These are phyloP conservation scores for Saccharomyces pastorianus DNA, from an alignment of 1,139 yeast genomes.

Conservation along the genomic window DNA sequence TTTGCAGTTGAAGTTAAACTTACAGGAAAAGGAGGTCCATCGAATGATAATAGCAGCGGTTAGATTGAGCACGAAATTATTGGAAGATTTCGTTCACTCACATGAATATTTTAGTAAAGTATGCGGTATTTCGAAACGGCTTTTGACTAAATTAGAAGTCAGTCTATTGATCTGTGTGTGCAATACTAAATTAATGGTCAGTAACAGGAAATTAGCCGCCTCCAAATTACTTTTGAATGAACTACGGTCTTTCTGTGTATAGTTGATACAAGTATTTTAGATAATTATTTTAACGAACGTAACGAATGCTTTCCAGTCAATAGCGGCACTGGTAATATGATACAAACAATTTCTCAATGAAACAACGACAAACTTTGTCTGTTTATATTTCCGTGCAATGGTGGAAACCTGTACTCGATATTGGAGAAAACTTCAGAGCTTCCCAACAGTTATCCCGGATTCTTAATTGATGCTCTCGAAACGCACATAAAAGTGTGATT, in stretches of 20 bases:
- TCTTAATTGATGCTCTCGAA: not conserved
- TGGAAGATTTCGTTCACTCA: constrained; percentile 46
- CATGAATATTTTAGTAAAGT: constrained; percentile 46
- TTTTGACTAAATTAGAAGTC: constrained; percentile 42
- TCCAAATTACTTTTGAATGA: constrained; percentile 14
- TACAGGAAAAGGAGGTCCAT: constrained; percentile 36
- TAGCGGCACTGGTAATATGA: not conserved
- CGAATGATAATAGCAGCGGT: constrained; percentile 43
- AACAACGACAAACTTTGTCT: not conserved
- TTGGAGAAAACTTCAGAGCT: not conserved
- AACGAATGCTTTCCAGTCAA: not conserved
- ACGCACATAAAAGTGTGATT: not conserved
- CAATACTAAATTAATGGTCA: constrained; percentile 18
- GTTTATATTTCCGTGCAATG: not conserved
- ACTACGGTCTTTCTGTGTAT: constrained; percentile 4
- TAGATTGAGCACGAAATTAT: constrained; percentile 42
- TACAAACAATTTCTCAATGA: not conserved
- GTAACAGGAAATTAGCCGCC: constrained; percentile 16
- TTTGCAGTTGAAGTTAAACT: constrained; percentile 31
- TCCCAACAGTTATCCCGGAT: not conserved
- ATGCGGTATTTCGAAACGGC: constrained; percentile 41
- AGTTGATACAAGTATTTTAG: not conserved
- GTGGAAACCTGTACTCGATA: not conserved
- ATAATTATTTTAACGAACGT: not conserved
- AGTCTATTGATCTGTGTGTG: constrained; percentile 34